phyloP scores from a whole-genome alignment of 805 yeast genomes.

The Candida arabinofermentans region DNA sequence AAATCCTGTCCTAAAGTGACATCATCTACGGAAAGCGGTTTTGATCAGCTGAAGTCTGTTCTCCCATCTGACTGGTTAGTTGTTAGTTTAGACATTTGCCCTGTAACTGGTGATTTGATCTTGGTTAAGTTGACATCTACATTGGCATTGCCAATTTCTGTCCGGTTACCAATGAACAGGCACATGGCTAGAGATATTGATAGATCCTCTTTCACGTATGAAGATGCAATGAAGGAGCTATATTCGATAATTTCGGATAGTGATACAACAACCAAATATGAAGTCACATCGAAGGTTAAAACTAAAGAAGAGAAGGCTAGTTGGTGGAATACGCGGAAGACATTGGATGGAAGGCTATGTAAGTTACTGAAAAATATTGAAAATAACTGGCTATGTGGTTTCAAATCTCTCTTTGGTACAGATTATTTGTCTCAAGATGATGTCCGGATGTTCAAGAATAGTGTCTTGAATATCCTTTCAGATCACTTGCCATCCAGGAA shows the following conservation, averaged over 20 bases:
- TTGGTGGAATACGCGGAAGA: conserved; percentile 78
- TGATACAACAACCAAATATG: conserved; percentile 52
- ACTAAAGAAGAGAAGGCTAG: conserved; percentile 55
- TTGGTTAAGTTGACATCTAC: conserved; percentile 26
- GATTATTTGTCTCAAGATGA: conserved; percentile 22
- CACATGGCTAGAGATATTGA: conserved; percentile 42
- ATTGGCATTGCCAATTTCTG: conserved; percentile 27
- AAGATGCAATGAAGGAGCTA: conserved; percentile 44
- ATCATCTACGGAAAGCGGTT: conserved; percentile 5
- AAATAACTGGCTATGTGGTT: conserved; percentile 72
- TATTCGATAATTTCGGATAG: conserved; percentile 54
- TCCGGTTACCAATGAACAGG: conserved; percentile 60
- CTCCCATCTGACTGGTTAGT: conserved; percentile 55
- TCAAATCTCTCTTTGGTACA: conserved; percentile 55
- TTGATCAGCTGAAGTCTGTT: conserved; percentile 8
- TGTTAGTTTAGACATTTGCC: conserved; percentile 57
- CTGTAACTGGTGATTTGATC: conserved; percentile 53
- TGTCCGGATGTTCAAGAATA: conserved; percentile 32
- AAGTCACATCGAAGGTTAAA: conserved; percentile 46
- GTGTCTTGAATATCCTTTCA: conserved; percentile 38
- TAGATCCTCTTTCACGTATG: conserved; percentile 38
- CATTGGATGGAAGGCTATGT: conserved; percentile 53
- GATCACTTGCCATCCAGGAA: conserved; percentile 37
- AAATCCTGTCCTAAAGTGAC: too few relatives aligned
- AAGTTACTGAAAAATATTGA: conserved; percentile 57